Conservation (phyloP, 2,329 filamentous ascomycete species). For the Ophiognomonia clavigignenti-juglandacearum region DNA sequence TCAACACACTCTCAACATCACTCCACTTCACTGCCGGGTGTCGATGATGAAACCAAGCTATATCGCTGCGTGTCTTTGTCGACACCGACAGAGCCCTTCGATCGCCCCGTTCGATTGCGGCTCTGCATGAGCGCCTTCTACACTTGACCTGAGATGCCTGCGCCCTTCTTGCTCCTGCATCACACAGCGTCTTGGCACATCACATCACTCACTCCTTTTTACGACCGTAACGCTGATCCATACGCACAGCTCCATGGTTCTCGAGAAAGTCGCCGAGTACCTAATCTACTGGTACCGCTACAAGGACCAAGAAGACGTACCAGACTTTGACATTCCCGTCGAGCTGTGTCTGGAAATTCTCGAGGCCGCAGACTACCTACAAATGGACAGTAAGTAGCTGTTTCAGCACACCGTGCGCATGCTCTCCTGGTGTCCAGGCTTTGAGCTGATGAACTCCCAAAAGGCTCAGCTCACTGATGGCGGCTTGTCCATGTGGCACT, state of each 20-base stretch:
- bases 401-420: background rate
- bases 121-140: constrained; percentile 50
- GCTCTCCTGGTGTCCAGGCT: background rate
- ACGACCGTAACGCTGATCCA: constrained; percentile 21
- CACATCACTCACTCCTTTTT: background rate
- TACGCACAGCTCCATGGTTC: constrained; percentile 56
- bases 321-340: constrained; percentile 75
- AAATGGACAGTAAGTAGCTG: constrained; percentile 53
- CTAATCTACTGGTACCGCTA: constrained; percentile 78
- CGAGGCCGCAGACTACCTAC: constrained; percentile 72
- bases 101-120: constrained; percentile 26
- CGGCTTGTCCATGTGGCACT: background rate
- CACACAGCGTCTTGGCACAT: background rate
- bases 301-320: constrained; percentile 64
- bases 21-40: constrained; percentile 1
- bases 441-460: constrained; percentile 18
- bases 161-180: background rate
- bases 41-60: constrained; percentile 34
- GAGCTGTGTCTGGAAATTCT: constrained; percentile 74
- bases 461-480: constrained; percentile 11
- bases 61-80: constrained; percentile 40
- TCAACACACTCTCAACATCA: constrained; percentile 4
- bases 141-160: constrained; percentile 56
- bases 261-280: constrained; percentile 80
- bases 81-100: constrained; percentile 42